Conservation (phyloP, 306 rosid species). For the Leucaena leucocephala region DNA sequence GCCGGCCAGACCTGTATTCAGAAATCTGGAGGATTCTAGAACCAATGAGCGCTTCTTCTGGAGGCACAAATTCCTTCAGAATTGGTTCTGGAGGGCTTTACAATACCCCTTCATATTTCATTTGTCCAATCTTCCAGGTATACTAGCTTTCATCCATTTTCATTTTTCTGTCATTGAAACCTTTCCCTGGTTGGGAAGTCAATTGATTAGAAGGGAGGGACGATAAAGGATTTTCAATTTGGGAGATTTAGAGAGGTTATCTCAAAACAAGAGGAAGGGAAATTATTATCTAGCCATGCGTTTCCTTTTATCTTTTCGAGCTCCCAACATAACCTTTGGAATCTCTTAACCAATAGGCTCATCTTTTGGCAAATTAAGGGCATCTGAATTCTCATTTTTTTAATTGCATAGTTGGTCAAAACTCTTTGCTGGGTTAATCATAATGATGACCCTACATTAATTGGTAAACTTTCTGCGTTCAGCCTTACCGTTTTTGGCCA, state of each 20-base stretch:
- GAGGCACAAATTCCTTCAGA: constrained; percentile 42
- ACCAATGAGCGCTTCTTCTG: constrained; percentile 71
- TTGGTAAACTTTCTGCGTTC: background rate
- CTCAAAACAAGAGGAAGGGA: background rate
- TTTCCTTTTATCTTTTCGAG: background rate
- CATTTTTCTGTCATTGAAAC: constrained; percentile 15
- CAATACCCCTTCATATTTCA: constrained; percentile 71
- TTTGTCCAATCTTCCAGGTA: constrained; percentile 88
- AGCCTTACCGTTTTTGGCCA: background rate
- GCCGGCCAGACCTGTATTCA: constrained; percentile 65
- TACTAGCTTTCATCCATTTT: constrained; percentile 25
- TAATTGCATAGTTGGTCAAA: background rate
- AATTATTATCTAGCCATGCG: background rate
- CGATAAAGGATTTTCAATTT: background rate
- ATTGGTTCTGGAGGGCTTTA: constrained; percentile 55
- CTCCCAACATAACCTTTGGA: too few relatives aligned
- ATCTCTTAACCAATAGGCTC: background rate
- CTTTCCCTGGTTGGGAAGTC: background rate
- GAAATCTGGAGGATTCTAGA: constrained; percentile 86
- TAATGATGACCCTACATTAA: background rate
- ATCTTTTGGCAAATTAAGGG: constrained; percentile 7
- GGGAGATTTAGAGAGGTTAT: background rate
- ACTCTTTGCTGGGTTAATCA: background rate
- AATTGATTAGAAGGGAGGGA: background rate
- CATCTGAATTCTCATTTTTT: background rate